Conservation (phyloP, 2,329 filamentous ascomycete genomes). For the Penicillium sp. region DNA sequence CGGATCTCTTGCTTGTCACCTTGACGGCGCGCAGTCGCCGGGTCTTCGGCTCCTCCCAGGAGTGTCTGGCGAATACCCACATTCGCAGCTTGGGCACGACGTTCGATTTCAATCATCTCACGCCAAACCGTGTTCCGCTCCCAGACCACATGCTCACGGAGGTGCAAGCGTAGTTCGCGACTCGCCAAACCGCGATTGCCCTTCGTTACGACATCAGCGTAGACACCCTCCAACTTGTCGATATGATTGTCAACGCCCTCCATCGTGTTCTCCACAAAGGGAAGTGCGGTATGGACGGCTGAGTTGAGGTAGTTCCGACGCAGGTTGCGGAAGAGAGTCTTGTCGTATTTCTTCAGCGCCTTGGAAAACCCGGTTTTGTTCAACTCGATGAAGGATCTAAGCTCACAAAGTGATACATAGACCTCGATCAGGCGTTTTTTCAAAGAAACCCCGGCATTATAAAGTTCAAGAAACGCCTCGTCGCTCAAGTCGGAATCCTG, state of each 20-base stretch:
- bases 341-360: slow-evolving; percentile 97
- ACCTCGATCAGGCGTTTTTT: slow-evolving; percentile 85
- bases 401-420: slow-evolving; percentile 88
- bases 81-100: slow-evolving; percentile 88
- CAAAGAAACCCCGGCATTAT: slow-evolving; percentile 70
- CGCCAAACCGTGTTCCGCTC: slow-evolving; percentile 98
- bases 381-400: slow-evolving; percentile 92
- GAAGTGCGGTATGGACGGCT: slow-evolving; percentile 70
- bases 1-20: slow-evolving; percentile 68
- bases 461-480: slow-evolving; percentile 60
- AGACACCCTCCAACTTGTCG: slow-evolving; percentile 66
- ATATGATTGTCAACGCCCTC: slow-evolving; percentile 66
- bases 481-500: slow-evolving; percentile 75
- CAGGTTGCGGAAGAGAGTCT: slow-evolving; percentile 78
- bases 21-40: slow-evolving; percentile 65
- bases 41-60: slow-evolving; percentile 67
- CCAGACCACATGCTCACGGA: slow-evolving; percentile 97
- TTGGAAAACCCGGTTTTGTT: slow-evolving; percentile 97
- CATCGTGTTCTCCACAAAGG: slow-evolving; percentile 71
- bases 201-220: slow-evolving; percentile 73
- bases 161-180: slow-evolving; percentile 79
- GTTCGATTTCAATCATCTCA: slow-evolving; percentile 96
- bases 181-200: slow-evolving; percentile 72
- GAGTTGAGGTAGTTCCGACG: slow-evolving; percentile 69
- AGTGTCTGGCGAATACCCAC: slow-evolving; percentile 72